A percentile compares a stretch with the other conserved stretches of the same genome.
Conservation (phyloP, 495 filamentous ascomycete genomes). For the Neurospora africana region DNA sequence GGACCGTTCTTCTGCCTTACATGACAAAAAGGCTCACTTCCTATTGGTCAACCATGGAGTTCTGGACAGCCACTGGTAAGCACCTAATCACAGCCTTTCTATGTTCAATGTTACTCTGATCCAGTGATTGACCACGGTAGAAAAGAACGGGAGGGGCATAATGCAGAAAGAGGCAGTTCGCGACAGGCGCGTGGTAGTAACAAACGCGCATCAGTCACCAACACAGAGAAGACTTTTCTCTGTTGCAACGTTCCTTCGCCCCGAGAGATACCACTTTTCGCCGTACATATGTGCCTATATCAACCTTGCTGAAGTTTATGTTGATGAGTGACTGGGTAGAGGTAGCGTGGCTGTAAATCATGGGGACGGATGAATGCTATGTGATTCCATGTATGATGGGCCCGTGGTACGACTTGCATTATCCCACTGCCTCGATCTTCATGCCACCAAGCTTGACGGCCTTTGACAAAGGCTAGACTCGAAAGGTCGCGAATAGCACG, state of each 20-base stretch:
- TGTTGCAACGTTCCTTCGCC: neutral
- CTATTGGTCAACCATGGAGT: neutral
- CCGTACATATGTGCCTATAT: neutral
- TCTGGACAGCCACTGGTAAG: neutral
- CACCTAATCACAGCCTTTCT: neutral
- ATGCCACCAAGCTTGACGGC: neutral
- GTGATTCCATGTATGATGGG: neutral
- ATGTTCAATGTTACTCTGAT: neutral
- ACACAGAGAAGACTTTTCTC: neutral
- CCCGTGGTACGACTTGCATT: neutral
- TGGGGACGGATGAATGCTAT: neutral
- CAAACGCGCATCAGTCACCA: neutral
- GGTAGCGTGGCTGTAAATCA: neutral
- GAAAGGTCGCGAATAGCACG: neutral
- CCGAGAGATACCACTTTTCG: neutral
- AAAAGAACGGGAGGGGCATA: neutral
- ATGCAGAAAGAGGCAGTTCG: neutral
- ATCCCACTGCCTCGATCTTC: neutral
- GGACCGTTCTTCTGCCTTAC: neutral
- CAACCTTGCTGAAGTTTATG: neutral
- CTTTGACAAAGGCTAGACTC: neutral
- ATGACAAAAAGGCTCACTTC: neutral
- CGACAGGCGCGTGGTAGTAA: neutral
- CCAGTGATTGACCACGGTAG: neutral
- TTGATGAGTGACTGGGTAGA: neutral